These are phyloP conservation scores for Euryodendron excelsum DNA, from an alignment of 148 eudicot genomes.

Conservation along the genomic window DNA sequence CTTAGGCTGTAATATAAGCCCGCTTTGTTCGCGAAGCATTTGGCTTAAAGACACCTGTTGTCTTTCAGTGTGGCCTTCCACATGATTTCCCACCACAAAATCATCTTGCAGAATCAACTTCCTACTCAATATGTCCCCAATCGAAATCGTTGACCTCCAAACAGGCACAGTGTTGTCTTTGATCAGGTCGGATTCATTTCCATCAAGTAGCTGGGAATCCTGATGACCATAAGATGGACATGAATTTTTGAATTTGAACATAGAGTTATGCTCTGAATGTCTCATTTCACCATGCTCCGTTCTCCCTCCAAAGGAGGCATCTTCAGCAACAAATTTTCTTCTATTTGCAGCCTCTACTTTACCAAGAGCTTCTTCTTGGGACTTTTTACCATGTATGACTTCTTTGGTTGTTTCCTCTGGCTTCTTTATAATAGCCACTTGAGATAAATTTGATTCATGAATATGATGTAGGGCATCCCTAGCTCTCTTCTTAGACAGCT, in stretches of 20 bases:
- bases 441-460: slow-evolving; percentile 11
- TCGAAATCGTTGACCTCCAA: slow-evolving; percentile 50
- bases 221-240: slow-evolving; percentile 32
- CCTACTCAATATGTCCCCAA: slow-evolving; percentile 66
- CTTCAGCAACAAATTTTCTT: slow-evolving; percentile 23
- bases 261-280: slow-evolving; percentile 8
- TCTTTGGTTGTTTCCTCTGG: slow-evolving; percentile 26
- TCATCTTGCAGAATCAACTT: slow-evolving; percentile 61
- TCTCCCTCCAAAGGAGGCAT: slow-evolving; percentile 17
- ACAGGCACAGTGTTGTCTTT: slow-evolving; percentile 33
- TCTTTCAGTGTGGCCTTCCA: slow-evolving; percentile 30
- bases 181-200: slow-evolving; percentile 21
- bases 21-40: slow-evolving; percentile 60
- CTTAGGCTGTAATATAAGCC: slow-evolving; percentile 40
- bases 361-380: slow-evolving; percentile 27
- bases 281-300: slow-evolving; percentile 18
- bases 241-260: slow-evolving; percentile 34
- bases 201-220: slow-evolving; percentile 29
- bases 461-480: slow-evolving; percentile 12
- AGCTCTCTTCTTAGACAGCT: slow-evolving; percentile 34
- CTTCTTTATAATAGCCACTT: slow-evolving; percentile 23
- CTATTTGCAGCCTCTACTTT: slow-evolving; percentile 27
- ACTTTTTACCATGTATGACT: slow-evolving; percentile 14
- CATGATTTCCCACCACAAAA: slow-evolving; percentile 40
- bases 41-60: slow-evolving; percentile 54